phyloP scores from a whole-genome alignment of 2,329 filamentous ascomycete species.

The Neonectria hederae region DNA sequence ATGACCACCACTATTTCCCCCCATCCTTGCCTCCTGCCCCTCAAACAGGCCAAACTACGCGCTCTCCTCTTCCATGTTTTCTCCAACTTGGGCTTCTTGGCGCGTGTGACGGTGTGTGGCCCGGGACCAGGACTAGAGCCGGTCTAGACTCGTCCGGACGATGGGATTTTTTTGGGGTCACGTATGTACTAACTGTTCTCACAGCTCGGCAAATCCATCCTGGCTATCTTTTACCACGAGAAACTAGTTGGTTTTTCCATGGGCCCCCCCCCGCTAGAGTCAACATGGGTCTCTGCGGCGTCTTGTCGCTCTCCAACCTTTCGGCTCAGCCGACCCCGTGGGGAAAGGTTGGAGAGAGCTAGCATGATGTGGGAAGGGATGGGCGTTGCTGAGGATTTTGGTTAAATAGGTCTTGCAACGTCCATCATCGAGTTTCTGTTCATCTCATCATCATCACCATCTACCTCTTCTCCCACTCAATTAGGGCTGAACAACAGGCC shows the following conservation, averaged over 20 bases:
- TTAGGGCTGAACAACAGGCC: background rate
- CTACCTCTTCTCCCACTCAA: background rate
- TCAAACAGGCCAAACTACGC: conserved; percentile 3
- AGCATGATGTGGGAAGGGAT: background rate
- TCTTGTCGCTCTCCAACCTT: conserved; percentile 10
- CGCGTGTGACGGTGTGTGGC: background rate
- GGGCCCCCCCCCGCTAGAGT: background rate
- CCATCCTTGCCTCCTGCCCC: too few relatives aligned
- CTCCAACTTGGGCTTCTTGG: background rate
- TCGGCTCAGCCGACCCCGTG: conserved; percentile 24
- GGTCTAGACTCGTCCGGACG: background rate
- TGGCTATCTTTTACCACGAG: background rate
- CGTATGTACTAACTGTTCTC: background rate
- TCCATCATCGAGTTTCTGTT: background rate
- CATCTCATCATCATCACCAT: conserved; percentile 10
- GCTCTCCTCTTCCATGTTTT: background rate
- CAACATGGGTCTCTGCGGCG: too few relatives aligned
- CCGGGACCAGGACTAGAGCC: background rate
- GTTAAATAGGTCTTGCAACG: conserved; percentile 19
- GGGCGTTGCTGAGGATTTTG: background rate
- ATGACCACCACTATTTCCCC: background rate
- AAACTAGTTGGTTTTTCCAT: background rate
- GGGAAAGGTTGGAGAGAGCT: conserved; percentile 29
- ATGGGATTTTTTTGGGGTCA: background rate
- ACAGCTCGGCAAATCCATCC: background rate